A percentile compares a stretch with the other conserved stretches of the same genome.
phyloP scores from a whole-genome alignment of 805 yeast genomes.

The Danielozyma ontarioensis region DNA sequence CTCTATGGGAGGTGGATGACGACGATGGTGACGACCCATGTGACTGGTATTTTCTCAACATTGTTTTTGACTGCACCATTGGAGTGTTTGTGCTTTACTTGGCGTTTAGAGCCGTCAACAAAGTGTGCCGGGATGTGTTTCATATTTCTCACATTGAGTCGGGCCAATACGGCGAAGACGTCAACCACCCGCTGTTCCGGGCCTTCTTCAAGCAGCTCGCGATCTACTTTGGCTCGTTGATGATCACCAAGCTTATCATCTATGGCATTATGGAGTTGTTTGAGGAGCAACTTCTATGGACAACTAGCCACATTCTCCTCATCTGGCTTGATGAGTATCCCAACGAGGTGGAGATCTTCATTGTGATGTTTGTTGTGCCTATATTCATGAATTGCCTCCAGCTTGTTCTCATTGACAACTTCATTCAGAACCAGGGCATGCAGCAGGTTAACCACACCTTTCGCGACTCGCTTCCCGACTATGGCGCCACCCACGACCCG shows the following conservation, averaged over 20 bases:
- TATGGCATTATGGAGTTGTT: constrained; percentile 60
- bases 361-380: constrained; percentile 83
- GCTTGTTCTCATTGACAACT: constrained; percentile 65
- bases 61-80: constrained; percentile 85
- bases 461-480: no score
- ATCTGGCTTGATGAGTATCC: constrained; percentile 84
- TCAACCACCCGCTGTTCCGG: constrained; percentile 45
- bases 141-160: constrained; percentile 39
- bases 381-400: constrained; percentile 70
- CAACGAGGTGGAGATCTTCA: constrained; percentile 68
- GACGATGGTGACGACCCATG: constrained; percentile 60
- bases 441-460: constrained; percentile 29
- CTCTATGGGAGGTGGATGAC: constrained; percentile 1
- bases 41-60: constrained; percentile 89
- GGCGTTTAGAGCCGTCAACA: constrained; percentile 44
- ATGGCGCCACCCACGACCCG: background rate
- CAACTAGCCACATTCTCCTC: constrained; percentile 65
- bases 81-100: constrained; percentile 77
- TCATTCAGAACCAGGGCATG: constrained; percentile 52
- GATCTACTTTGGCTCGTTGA: constrained; percentile 59
- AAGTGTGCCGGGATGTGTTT: constrained; percentile 39
- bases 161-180: constrained; percentile 60
- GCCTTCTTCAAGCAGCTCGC: constrained; percentile 69
- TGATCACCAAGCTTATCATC: constrained; percentile 62
- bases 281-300: constrained; percentile 45